Evolutionary conservation across 495 filamentous ascomycete genomes (phyloP).

Genomic region (Penicillium riverlandense): DNA sequence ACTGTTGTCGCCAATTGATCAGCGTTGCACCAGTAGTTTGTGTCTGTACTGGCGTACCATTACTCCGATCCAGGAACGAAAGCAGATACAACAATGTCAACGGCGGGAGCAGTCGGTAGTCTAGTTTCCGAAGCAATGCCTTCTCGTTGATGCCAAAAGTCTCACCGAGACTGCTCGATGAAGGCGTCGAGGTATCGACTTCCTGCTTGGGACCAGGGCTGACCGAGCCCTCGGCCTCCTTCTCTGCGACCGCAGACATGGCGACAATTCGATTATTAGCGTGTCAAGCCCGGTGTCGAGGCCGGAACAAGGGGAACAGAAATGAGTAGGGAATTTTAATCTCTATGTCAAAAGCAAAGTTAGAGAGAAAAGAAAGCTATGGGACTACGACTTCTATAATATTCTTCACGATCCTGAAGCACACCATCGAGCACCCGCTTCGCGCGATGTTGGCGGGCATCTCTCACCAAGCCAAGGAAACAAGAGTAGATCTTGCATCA

Average conservation of each 20-base stretch:
- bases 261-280: not conserved
- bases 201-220: not conserved
- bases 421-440: not conserved
- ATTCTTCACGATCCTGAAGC: not conserved
- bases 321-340: too few relatives aligned
- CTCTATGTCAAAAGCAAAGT: too few relatives aligned
- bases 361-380: not conserved
- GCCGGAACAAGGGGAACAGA: too few relatives aligned
- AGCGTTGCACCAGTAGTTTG: not conserved
- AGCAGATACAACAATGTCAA: slow-evolving; percentile 63
- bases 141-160: slow-evolving; percentile 48
- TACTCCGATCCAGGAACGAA: slow-evolving; percentile 70
- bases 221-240: not conserved
- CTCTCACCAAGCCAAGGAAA: not conserved
- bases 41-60: slow-evolving; percentile 37
- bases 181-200: slow-evolving; percentile 2
- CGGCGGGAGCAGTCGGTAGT: slow-evolving; percentile 56
- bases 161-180: slow-evolving; percentile 13
- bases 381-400: not conserved
- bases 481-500: not conserved
- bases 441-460: not conserved
- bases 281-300: too few relatives aligned
- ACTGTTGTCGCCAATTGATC: slow-evolving; percentile 18
- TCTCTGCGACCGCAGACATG: slow-evolving; percentile 1
- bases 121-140: slow-evolving; percentile 57